These are phyloP conservation scores for Achaetomium macrosporum DNA, from an alignment of 2,329 filamentous ascomycete species.

Conservation along the genomic window DNA sequence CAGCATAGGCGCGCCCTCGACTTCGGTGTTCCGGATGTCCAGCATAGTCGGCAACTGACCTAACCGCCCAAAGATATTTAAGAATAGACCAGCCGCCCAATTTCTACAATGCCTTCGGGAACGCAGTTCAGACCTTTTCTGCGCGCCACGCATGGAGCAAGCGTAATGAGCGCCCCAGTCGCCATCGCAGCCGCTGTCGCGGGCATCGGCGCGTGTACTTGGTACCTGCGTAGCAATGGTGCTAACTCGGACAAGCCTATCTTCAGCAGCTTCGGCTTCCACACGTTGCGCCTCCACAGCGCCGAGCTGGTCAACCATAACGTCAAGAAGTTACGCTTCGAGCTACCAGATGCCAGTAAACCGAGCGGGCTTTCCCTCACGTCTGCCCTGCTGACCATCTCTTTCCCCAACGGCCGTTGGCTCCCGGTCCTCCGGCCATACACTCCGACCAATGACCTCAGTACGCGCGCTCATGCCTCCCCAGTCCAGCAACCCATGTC, in stretches of 20 bases:
- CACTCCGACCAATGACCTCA: conserved; percentile 53
- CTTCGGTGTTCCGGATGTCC: conserved; percentile 22
- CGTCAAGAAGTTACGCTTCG: conserved; percentile 52
- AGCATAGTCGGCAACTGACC: neutral
- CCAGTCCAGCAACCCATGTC: neutral
- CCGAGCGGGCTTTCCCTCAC: conserved; percentile 46
- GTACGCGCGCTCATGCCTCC: conserved; percentile 29
- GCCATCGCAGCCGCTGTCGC: conserved; percentile 23
- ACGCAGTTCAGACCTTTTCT: conserved; percentile 12
- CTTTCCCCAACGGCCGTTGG: conserved; percentile 51
- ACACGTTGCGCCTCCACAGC: conserved; percentile 45
- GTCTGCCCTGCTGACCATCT: conserved; percentile 54
- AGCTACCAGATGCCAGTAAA: conserved; percentile 42
- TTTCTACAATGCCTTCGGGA: conserved; percentile 15
- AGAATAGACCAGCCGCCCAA: neutral
- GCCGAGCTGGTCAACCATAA: conserved; percentile 52
- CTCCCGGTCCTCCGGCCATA: conserved; percentile 60
- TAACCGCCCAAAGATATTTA: neutral
- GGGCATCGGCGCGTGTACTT: conserved; percentile 23
- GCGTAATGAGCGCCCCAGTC: conserved; percentile 22
- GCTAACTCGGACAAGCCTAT: conserved; percentile 17
- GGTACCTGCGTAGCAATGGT: conserved; percentile 17
- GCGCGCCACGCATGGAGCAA: conserved; percentile 17
- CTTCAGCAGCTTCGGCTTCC: conserved; percentile 32
- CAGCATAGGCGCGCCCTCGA: neutral